These are phyloP conservation scores for Colletotrichum zoysiae DNA, from an alignment of 2,329 filamentous ascomycete species.

Conservation along the genomic window DNA sequence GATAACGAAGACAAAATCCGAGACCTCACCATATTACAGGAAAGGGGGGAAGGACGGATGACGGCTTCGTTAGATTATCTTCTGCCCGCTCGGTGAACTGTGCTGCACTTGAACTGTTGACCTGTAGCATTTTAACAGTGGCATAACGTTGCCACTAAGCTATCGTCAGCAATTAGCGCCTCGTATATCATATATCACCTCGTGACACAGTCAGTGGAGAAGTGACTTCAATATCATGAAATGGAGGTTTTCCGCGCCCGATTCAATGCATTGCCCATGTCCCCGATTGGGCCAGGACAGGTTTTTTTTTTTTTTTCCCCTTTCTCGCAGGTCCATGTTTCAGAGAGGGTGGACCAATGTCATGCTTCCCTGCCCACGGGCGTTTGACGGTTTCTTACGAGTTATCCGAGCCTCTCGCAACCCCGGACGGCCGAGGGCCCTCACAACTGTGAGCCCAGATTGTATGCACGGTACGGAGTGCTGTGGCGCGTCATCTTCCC, in stretches of 20 bases:
- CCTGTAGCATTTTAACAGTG: neutral
- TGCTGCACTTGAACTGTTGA: neutral
- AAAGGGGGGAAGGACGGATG: too few relatives aligned
- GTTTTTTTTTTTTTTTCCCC: too few relatives aligned
- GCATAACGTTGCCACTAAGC: too few relatives aligned
- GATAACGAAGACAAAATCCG: neutral
- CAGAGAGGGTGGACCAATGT: neutral
- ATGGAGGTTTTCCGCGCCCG: too few relatives aligned
- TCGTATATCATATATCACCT: too few relatives aligned
- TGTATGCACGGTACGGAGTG: too few relatives aligned
- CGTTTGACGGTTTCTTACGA: neutral
- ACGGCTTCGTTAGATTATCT: neutral
- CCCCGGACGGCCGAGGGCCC: neutral
- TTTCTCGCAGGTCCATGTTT: neutral
- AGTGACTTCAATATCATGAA: neutral
- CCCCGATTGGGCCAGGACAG: neutral
- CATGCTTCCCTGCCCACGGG: neutral
- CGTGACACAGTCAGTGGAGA: neutral
- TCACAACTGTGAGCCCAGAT: neutral
- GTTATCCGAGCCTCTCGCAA: constrained; percentile 2
- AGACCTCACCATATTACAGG: neutral
- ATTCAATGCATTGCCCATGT: neutral
- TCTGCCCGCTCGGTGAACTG: neutral
- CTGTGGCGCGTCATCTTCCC: neutral
- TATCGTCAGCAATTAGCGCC: too few relatives aligned